Percentiles rank a stretch among this genome's conserved stretches.
phyloP scores from a whole-genome alignment of 1,139 yeast genomes.

The Candida smagusa region DNA sequence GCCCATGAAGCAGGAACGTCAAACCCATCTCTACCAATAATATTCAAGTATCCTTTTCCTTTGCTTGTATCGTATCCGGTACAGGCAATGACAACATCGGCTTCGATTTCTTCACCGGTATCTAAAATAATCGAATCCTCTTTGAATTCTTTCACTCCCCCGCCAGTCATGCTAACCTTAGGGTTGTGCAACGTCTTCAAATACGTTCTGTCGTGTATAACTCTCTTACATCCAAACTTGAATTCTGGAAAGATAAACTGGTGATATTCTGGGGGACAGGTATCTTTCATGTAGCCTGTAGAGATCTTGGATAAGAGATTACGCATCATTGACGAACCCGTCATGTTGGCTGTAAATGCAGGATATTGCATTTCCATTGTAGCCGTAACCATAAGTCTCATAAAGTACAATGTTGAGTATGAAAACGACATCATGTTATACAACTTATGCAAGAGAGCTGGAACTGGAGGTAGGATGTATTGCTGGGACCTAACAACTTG shows the following conservation, averaged over 20 bases:
- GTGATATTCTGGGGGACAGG: slow-evolving; percentile 32
- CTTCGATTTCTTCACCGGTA: slow-evolving; percentile 26
- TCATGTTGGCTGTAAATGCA: slow-evolving; percentile 29
- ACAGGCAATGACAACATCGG: slow-evolving; percentile 43
- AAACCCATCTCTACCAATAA: slow-evolving; percentile 26
- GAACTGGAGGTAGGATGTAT: slow-evolving; percentile 39
- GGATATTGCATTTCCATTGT: slow-evolving; percentile 36
- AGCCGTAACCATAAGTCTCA: slow-evolving; percentile 26
- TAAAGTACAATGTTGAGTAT: slow-evolving; percentile 23
- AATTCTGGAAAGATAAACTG: slow-evolving; percentile 32
- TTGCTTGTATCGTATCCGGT: slow-evolving; percentile 34
- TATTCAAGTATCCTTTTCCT: slow-evolving; percentile 17
- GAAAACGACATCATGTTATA: slow-evolving; percentile 25
- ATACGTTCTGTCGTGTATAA: slow-evolving; percentile 37
- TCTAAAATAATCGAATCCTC: slow-evolving; percentile 28
- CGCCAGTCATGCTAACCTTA: slow-evolving; percentile 23
- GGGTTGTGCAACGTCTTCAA: slow-evolving; percentile 32
- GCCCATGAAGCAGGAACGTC: slow-evolving; percentile 23
- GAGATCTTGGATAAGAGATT: slow-evolving; percentile 20
- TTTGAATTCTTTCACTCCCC: slow-evolving; percentile 24
- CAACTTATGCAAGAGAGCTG: slow-evolving; percentile 15
- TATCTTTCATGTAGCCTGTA: slow-evolving; percentile 24
- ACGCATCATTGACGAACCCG: slow-evolving; percentile 25
- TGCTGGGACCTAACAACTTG: slow-evolving; percentile 38
- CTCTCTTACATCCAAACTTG: slow-evolving; percentile 42